phyloP scores from a whole-genome alignment of 225 moss, liverwort and hornwort species.

The Lunularia cruciata region DNA sequence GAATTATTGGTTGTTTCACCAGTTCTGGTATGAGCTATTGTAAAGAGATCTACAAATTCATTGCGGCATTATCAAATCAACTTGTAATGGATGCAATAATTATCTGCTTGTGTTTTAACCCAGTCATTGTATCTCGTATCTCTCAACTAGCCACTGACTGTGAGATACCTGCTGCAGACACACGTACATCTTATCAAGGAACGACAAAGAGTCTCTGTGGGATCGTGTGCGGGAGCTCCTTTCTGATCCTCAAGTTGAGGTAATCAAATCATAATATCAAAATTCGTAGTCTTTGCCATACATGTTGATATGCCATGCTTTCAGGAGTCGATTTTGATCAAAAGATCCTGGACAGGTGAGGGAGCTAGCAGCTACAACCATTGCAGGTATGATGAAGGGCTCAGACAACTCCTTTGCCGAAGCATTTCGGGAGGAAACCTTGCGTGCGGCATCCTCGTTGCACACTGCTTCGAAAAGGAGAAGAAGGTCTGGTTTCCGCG shows the following conservation, averaged over 20 bases:
- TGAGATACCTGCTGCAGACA: conserved; percentile 66
- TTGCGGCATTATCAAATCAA: too few relatives aligned
- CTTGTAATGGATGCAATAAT: too few relatives aligned
- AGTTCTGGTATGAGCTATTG: too few relatives aligned
- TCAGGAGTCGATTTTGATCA: too few relatives aligned
- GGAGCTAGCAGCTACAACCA: conserved; percentile 85
- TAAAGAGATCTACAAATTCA: too few relatives aligned
- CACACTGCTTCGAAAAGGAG: conserved; percentile 62
- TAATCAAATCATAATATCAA: conserved; percentile 17
- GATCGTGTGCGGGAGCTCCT: conserved; percentile 76
- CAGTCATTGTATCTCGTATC: too few relatives aligned
- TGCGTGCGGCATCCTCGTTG: conserved; percentile 53
- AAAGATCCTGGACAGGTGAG: conserved; percentile 78
- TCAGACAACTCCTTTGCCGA: conserved; percentile 67
- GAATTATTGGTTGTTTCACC: too few relatives aligned
- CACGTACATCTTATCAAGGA: conserved; percentile 66
- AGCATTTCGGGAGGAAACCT: conserved; percentile 71
- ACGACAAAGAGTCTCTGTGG: conserved; percentile 67
- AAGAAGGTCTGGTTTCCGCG: conserved; percentile 53
- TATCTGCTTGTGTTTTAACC: too few relatives aligned
- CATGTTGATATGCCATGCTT: background rate
- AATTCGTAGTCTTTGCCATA: background rate
- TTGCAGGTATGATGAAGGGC: conserved; percentile 95
- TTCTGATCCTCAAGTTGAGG: conserved; percentile 98
- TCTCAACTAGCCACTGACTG: too few relatives aligned